phyloP scores from a whole-genome alignment of 1,139 yeast genomes.

The Scheffersomyces stambukii region DNA sequence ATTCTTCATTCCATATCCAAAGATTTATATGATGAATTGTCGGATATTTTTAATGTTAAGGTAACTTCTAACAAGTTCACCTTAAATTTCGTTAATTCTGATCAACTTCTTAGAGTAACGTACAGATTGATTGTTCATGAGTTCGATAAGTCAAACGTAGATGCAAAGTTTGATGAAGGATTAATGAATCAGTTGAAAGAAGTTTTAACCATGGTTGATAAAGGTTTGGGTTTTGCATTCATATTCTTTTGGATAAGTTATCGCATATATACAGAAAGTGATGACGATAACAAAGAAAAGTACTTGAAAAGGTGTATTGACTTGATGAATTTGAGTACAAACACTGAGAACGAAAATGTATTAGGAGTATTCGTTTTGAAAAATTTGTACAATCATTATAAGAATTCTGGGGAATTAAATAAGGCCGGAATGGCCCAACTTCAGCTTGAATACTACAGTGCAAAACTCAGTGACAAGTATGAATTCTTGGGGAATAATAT shows the following conservation, averaged over 20 bases:
- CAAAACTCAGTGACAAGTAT: constrained; percentile 14
- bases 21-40: no score
- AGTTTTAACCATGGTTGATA: neutral
- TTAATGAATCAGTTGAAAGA: constrained; percentile 1
- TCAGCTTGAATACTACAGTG: constrained; percentile 16
- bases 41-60: no score
- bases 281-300: constrained; percentile 3
- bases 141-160: constrained; percentile 1
- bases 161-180: neutral
- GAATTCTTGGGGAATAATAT: constrained; percentile 11
- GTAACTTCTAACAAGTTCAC: no score
- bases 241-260: constrained; percentile 3
- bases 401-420: constrained; percentile 18
- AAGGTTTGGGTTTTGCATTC: constrained; percentile 2
- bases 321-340: constrained; percentile 1
- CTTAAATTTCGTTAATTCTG: constrained; percentile 16
- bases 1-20: constrained; percentile 2
- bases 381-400: constrained; percentile 14
- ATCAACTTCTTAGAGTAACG: constrained; percentile 12
- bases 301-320: constrained; percentile 1
- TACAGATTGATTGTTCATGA: constrained; percentile 6
- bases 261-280: constrained; percentile 3
- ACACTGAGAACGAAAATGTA: constrained; percentile 9
- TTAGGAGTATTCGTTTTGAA: constrained; percentile 19
- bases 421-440: constrained; percentile 20